Evolutionary conservation across 179 eudicot species (phyloP).

Genomic region (Beta corolliflora): DNA sequence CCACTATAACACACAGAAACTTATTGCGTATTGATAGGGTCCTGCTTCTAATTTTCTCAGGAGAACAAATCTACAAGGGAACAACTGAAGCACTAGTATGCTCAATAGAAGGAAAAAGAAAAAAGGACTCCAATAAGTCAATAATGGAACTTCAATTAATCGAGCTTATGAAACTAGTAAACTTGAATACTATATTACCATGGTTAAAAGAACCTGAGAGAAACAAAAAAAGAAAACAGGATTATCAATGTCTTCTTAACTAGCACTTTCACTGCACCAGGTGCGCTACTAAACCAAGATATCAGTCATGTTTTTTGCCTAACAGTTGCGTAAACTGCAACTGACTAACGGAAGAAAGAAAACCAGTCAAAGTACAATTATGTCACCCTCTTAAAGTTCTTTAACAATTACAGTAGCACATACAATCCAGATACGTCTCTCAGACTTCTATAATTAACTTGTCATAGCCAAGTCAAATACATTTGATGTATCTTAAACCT

Average conservation of each 20-base stretch:
- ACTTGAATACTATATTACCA: not conserved
- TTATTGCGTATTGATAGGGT: not conserved
- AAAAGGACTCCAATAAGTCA: too few species aligned
- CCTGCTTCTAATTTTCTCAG: not conserved
- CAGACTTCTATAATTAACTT: not conserved
- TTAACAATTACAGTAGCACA: not conserved
- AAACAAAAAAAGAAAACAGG: not conserved
- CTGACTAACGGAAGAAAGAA: not conserved
- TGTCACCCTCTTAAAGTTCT: not conserved
- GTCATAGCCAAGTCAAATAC: not conserved
- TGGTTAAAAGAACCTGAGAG: not conserved
- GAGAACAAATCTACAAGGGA: not conserved
- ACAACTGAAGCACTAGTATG: slow-evolving; percentile 4
- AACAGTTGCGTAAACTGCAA: not conserved
- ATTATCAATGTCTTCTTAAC: not conserved
- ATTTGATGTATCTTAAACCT: too few species aligned
- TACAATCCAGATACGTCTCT: not conserved
- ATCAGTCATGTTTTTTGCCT: not conserved
- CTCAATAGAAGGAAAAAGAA: not conserved
- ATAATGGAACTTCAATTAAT: not conserved
- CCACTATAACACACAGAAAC: not conserved
- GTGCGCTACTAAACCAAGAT: not conserved
- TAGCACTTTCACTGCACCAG: not conserved
- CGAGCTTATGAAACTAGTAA: not conserved
- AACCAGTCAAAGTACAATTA: not conserved